Evolutionary conservation across 208 protist species (phyloP).

Genomic region (Acanthamoeba lugdunensis): DNA sequence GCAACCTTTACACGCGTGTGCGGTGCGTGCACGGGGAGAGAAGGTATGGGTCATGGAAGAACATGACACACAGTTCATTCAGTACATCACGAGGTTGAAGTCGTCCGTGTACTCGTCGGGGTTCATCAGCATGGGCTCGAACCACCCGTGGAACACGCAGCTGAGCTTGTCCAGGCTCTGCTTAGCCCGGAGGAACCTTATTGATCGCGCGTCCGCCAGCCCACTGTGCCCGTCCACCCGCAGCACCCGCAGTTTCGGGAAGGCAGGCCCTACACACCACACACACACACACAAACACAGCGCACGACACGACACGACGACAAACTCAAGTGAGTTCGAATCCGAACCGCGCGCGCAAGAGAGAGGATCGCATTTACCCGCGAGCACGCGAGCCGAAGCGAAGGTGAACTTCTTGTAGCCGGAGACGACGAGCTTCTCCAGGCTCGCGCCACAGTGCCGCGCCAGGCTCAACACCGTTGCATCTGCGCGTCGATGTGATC

Average conservation of each 20-base stretch:
- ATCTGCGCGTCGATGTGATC: not conserved
- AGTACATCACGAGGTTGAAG: too few relatives aligned
- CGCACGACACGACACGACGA: too few relatives aligned
- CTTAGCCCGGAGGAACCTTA: not conserved
- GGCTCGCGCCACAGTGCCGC: not conserved
- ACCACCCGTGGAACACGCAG: not conserved
- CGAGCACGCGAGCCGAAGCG: not conserved
- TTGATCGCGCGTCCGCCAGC: not conserved
- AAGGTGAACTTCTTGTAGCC: not conserved
- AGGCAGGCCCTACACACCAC: not conserved
- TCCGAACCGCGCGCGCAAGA: too few relatives aligned
- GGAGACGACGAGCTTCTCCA: not conserved
- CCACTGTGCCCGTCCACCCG: not conserved
- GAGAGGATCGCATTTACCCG: too few relatives aligned
- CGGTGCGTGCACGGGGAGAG: too few relatives aligned
- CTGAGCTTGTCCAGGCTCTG: not conserved
- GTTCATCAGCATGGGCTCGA: not conserved
- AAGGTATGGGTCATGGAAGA: too few relatives aligned
- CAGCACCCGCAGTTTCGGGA: not conserved
- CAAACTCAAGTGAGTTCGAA: too few relatives aligned
- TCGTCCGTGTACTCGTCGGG: not conserved
- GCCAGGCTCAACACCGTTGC: not conserved
- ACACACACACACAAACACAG: too few relatives aligned
- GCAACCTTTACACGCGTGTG: too few relatives aligned
- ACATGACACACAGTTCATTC: too few relatives aligned